Evolutionary conservation across 1,139 yeast genomes (phyloP), one percentile per base, ranked within the genome.

Genomic region (Zygosaccharomyces pseudobailii): DNA sequence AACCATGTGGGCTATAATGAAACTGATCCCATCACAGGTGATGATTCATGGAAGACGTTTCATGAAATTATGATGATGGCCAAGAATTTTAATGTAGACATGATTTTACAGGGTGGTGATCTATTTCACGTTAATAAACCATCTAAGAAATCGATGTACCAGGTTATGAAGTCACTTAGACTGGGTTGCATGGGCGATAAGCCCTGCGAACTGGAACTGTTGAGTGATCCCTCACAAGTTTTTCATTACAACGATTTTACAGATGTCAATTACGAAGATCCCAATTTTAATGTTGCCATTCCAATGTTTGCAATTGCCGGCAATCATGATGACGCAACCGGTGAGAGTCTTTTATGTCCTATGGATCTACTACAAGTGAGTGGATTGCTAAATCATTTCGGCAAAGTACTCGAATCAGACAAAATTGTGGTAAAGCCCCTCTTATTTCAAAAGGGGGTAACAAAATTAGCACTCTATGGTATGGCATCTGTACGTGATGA

Each of bases 251-350:
- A 74, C 53, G 84, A 75, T 27, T 74, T 85, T 54, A 78, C 82
- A 46, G 79, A 79, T 44, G 86, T 90, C 34, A 89, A 90, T 61
- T 92, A 87, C 63, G 95, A 87, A 59, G 97, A 92, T 63, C 89
- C 90, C 3, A 88, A 92, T 65, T 69, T 88, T 50, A 92, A 92
- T 65, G 83, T 92, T 2, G 82, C 95, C 0, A 78, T 89, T n/a
- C 99, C 99, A 0, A 79, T 92, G 20, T 89, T 92, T 72, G 94
- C 94, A 8, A 92, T 94, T 7, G 82, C 92, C 48, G 99, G 99
- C 3, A 92, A 92, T 60, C 99, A 92, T 65, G 99, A 92, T 66
- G 98, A 92, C 68, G 89, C 96, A 1, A 87, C 96, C 0, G 98
- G 98, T 0, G 87, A 82, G 43, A 86, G 85, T 3, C 70, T 88